A percentile compares a stretch with the other conserved stretches of the same genome.
Evolutionary conservation across 352 stramenopile species (phyloP).

Genomic region (Heterotrichella gracilis): DNA sequence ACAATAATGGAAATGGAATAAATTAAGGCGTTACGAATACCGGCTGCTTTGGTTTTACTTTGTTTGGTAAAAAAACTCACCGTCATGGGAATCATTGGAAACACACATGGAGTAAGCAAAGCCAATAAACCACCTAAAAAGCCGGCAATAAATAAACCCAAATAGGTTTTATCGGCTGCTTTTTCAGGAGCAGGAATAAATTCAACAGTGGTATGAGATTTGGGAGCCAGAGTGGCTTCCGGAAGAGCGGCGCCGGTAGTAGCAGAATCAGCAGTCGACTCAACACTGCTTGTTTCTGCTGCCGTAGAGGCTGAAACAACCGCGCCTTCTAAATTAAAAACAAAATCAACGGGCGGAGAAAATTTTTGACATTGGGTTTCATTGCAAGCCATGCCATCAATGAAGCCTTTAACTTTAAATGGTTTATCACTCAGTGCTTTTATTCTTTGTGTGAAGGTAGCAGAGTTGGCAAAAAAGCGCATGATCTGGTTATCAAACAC

Average conservation of each 20-base stretch:
- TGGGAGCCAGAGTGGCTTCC: too few relatives aligned
- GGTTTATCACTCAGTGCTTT: background rate
- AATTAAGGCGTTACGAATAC: background rate
- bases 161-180: background rate
- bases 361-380: background rate
- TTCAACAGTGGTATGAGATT: background rate
- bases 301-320: background rate
- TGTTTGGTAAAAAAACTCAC: constrained; percentile 7
- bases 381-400: background rate
- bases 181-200: background rate
- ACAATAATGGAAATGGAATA: constrained; percentile 8
- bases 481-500: background rate
- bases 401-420: background rate
- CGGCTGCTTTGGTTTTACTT: background rate
- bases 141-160: constrained; percentile 1
- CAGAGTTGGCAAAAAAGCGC: background rate
- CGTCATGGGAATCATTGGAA: constrained; percentile 3
- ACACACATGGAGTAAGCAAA: background rate
- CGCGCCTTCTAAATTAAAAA: background rate
- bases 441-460: background rate
- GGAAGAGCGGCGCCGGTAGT: background rate
- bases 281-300: too few relatives aligned
- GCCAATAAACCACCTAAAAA: background rate
- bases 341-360: background rate
- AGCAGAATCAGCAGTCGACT: background rate